These are phyloP conservation scores for Discostella stelligeroides DNA, from an alignment of 108 stramenopile species.

Conservation along the genomic window DNA sequence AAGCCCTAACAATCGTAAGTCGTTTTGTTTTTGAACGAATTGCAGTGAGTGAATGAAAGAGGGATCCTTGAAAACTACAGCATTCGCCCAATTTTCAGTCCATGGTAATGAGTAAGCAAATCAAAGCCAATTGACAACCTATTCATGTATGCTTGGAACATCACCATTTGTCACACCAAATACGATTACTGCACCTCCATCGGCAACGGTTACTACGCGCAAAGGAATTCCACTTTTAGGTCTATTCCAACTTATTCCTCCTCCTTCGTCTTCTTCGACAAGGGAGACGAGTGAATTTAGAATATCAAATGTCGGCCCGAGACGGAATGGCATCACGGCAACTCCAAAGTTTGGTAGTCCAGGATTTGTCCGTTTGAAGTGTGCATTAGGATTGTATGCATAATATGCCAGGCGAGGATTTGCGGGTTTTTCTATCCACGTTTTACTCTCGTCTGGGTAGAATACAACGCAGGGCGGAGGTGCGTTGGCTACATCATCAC, in stretches of 20 bases:
- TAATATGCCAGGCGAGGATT: slow-evolving; percentile 53
- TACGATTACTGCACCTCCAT: slow-evolving; percentile 78
- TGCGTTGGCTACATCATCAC: slow-evolving; percentile 48
- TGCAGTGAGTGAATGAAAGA: too few species aligned
- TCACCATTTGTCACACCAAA: slow-evolving; percentile 73
- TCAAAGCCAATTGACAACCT: too few species aligned
- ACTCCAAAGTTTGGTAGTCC: slow-evolving; percentile 80
- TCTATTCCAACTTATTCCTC: neutral
- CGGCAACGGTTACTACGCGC: slow-evolving; percentile 71
- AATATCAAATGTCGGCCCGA: slow-evolving; percentile 35
- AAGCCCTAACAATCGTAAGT: too few species aligned
- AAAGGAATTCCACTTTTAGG: slow-evolving; percentile 55
- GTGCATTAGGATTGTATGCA: slow-evolving; percentile 76
- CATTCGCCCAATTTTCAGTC: too few species aligned
- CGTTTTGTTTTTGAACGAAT: too few species aligned
- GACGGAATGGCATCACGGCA: slow-evolving; percentile 56
- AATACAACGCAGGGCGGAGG: slow-evolving; percentile 52
- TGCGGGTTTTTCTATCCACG: slow-evolving; percentile 2
- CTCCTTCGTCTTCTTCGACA: slow-evolving; percentile 31
- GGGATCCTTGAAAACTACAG: too few species aligned
- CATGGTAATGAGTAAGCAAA: too few species aligned
- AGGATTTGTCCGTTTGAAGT: slow-evolving; percentile 69
- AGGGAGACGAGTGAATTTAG: slow-evolving; percentile 36
- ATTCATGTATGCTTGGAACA: slow-evolving; percentile 43
- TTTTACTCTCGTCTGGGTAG: neutral